Conservation (phyloP, 1,284 basidiomycete species). For the Tilletiopsis washingtonensis region DNA sequence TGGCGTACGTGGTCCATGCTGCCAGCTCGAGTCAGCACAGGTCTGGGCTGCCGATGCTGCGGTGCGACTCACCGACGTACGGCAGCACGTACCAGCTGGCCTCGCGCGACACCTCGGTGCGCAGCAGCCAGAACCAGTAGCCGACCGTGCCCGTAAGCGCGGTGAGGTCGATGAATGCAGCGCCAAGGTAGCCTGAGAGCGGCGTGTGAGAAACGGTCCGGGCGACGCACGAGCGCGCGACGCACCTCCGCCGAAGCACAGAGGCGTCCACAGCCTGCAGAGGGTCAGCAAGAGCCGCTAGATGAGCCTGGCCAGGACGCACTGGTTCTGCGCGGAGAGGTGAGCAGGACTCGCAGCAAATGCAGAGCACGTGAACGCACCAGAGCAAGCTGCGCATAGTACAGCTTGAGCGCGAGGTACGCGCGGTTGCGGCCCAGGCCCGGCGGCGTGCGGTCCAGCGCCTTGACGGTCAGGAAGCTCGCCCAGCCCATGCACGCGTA, state of each 20-base stretch:
- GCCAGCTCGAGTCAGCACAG: no score
- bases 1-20: conserved; percentile 62
- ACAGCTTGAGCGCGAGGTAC: conserved; percentile 57
- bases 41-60: no score
- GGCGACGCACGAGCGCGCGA: background rate
- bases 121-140: conserved; percentile 44
- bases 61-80: conserved; percentile 22
- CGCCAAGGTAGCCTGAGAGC: conserved; percentile 20
- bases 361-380: background rate
- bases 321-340: conserved; percentile 50
- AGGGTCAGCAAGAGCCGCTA: background rate
- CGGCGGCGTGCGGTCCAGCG: conserved; percentile 37
- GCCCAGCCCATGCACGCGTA: conserved; percentile 62
- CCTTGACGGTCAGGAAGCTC: conserved; percentile 55
- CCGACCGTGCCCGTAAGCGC: conserved; percentile 58
- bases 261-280: conserved; percentile 57
- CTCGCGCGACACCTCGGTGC: conserved; percentile 41
- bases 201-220: background rate
- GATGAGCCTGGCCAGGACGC: background rate
- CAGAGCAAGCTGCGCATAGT: conserved; percentile 63
- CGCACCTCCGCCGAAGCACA: conserved; percentile 58
- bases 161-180: conserved; percentile 59
- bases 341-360: background rate
- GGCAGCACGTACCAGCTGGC: conserved; percentile 23
- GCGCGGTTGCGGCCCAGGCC: conserved; percentile 50